Evolutionary conservation across 345 rosid species (phyloP).

Genomic region (Kernera saxatilis): DNA sequence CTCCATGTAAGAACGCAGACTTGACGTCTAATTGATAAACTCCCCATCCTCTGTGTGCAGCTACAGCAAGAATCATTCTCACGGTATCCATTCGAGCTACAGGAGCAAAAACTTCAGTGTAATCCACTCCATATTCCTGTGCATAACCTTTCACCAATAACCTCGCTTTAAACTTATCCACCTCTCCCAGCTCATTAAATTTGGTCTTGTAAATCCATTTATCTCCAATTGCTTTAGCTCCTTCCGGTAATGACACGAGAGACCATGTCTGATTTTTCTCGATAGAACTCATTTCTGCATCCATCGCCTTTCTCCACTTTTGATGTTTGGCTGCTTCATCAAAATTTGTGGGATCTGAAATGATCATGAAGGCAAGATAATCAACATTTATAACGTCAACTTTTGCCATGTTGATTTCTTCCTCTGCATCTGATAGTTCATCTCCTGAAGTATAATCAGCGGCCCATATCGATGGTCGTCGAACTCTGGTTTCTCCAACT

Average conservation of each 20-base stretch:
- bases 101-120: background rate
- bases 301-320: no score
- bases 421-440: background rate
- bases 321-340: no score
- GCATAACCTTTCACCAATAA: background rate
- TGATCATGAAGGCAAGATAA: background rate
- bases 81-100: background rate
- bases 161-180: background rate
- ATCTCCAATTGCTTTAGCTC: no score
- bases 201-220: no score
- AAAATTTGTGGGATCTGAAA: background rate
- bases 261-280: no score
- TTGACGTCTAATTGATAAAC: background rate
- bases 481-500: background rate
- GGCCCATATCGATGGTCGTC: background rate
- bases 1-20: background rate
- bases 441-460: background rate
- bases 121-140: background rate
- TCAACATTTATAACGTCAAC: background rate
- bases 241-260: no score
- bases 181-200: background rate
- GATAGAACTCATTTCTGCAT: no score
- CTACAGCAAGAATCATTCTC: background rate
- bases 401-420: conserved; percentile 27
- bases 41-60: background rate